Evolutionary conservation across 164 flowering plant species (phyloP).

Genomic region (Stephania japonica): DNA sequence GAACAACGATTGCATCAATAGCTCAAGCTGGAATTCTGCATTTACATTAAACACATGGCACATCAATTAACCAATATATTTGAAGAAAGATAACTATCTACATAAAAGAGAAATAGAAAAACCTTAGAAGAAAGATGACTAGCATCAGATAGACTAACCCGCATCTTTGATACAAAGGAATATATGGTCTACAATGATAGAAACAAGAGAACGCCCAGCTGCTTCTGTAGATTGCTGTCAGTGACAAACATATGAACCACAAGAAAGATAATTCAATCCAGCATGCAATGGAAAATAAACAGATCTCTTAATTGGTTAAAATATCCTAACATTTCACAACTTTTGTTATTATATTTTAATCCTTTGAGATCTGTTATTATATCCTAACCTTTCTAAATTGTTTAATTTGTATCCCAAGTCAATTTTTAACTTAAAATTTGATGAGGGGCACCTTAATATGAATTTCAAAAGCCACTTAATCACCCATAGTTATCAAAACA

Average conservation of each 20-base stretch:
- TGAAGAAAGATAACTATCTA: too few species aligned
- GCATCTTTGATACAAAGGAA: conserved; percentile 90
- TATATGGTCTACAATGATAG: conserved; percentile 83
- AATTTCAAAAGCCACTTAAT: too few species aligned
- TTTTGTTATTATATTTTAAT: too few species aligned
- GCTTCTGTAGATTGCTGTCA: conserved; percentile 75
- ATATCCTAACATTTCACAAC: too few species aligned
- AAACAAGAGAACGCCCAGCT: conserved; percentile 87
- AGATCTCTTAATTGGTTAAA: too few species aligned
- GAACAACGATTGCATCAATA: conserved; percentile 88
- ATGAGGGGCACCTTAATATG: too few species aligned
- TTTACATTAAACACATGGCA: conserved; percentile 6
- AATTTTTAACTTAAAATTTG: too few species aligned
- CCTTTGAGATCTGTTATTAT: too few species aligned
- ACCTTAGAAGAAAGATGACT: not conserved
- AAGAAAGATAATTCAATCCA: conserved; percentile 8
- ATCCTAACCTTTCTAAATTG: too few species aligned
- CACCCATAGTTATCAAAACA: too few species aligned
- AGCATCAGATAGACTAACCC: conserved; percentile 42
- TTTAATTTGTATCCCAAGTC: too few species aligned
- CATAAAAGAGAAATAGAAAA: not conserved
- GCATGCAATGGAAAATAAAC: not conserved
- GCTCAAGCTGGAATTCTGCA: conserved; percentile 95
- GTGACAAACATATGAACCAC: conserved; percentile 8
- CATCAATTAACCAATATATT: not conserved